phyloP scores from a whole-genome alignment of 1,284 basidiomycete genomes.

The Phenoliferia sp. region DNA sequence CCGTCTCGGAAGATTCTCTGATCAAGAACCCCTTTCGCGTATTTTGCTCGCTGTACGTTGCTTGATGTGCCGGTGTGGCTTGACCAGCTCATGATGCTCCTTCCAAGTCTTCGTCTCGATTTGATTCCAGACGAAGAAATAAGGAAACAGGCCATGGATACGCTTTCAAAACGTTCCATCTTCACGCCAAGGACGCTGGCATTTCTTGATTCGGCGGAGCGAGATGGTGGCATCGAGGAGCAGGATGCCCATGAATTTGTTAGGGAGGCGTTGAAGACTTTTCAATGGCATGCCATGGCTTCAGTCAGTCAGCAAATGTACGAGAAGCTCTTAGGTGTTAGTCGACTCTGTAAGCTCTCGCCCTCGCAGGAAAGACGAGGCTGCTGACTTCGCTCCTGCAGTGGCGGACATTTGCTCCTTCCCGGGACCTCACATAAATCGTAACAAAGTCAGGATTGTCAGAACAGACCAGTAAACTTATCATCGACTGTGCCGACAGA shows the following conservation, averaged over 20 bases:
- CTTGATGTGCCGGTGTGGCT: not conserved
- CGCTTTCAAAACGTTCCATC: constrained; percentile 41
- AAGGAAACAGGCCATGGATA: constrained; percentile 35
- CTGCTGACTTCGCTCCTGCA: not conserved
- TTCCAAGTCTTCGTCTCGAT: constrained; percentile 38
- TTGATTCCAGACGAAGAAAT: constrained; percentile 39
- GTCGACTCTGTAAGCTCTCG: constrained; percentile 34
- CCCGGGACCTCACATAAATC: constrained; percentile 46
- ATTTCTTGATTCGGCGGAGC: constrained; percentile 41
- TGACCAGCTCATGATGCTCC: not conserved
- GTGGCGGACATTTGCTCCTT: constrained; percentile 47
- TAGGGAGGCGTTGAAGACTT: constrained; percentile 43
- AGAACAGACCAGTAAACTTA: too few species aligned
- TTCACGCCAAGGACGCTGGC: constrained; percentile 35
- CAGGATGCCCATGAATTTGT: constrained; percentile 40
- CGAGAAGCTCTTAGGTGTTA: constrained; percentile 38
- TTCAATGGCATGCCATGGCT: constrained; percentile 45
- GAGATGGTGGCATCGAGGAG: constrained; percentile 34
- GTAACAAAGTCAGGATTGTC: constrained; percentile 14
- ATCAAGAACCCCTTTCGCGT: constrained; percentile 46
- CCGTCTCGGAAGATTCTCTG: constrained; percentile 38
- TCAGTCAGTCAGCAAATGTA: constrained; percentile 41
- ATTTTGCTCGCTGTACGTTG: constrained; percentile 41
- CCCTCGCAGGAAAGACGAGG: not conserved
- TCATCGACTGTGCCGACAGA: not conserved